phyloP scores from a whole-genome alignment of 371 early-diverging fungal species.

The Actinomortierella ambigua region DNA sequence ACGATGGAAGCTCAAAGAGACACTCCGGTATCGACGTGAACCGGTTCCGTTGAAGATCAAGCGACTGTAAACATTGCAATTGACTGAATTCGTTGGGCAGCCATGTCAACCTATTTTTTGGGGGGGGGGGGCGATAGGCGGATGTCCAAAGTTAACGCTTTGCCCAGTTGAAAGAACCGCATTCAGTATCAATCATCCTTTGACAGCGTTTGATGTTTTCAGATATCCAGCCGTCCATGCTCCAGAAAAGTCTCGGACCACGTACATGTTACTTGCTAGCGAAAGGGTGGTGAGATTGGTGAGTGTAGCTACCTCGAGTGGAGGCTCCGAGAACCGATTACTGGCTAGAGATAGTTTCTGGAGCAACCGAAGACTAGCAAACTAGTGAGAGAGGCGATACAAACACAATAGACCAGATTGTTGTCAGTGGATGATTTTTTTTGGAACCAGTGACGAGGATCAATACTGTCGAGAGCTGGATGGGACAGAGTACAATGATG shows the following conservation, averaged over 20 bases:
- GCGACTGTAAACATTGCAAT: slow-evolving; percentile 59
- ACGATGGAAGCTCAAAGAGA: slow-evolving; percentile 41
- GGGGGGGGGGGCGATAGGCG: background rate
- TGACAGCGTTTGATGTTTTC: no score
- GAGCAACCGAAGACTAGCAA: slow-evolving; percentile 19
- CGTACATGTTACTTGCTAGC: slow-evolving; percentile 63
- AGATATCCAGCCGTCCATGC: no score
- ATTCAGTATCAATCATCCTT: no score
- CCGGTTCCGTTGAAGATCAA: slow-evolving; percentile 67
- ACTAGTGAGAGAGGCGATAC: slow-evolving; percentile 9
- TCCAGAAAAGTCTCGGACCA: background rate
- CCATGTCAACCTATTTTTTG: slow-evolving; percentile 24
- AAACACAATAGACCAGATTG: background rate
- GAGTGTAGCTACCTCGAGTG: slow-evolving; percentile 58
- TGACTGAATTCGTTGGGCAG: slow-evolving; percentile 60
- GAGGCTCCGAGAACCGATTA: slow-evolving; percentile 54
- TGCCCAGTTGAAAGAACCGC: no score
- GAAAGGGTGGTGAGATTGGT: slow-evolving; percentile 67
- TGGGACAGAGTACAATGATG: no score
- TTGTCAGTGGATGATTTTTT: background rate
- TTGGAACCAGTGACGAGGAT: background rate
- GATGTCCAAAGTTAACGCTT: background rate
- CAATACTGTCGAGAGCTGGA: no score
- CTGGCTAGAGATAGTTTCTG: slow-evolving; percentile 54
- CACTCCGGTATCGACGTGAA: slow-evolving; percentile 60